Percentiles rank a stretch among this genome's conserved stretches.
Evolutionary conservation across 495 filamentous ascomycete genomes (phyloP).

Genomic region (Chlorociboria aeruginascens): DNA sequence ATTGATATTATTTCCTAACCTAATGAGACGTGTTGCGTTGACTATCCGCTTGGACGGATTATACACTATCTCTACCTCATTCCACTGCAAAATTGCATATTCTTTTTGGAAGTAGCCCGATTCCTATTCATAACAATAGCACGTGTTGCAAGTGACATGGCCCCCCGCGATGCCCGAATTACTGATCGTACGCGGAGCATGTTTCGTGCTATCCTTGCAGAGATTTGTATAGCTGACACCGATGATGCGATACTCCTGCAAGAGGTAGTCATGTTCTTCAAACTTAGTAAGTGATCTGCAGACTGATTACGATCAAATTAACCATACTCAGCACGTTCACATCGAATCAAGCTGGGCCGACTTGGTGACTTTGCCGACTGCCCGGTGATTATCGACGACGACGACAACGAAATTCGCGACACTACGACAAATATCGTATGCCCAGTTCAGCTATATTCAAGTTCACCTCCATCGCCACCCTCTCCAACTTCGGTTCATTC

Average conservation of each 20-base stretch:
- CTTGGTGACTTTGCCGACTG: slow-evolving; percentile 6
- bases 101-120: too few relatives aligned
- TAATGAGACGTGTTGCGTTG: too few relatives aligned
- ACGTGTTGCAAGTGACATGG: slow-evolving; percentile 1
- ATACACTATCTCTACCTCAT: too few relatives aligned
- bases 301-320: slow-evolving; percentile 11
- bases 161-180: slow-evolving; percentile 2
- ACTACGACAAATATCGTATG: too few relatives aligned
- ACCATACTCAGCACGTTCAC: slow-evolving; percentile 6
- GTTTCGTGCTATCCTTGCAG: slow-evolving; percentile 5
- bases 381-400: slow-evolving; percentile 2
- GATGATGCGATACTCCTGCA: slow-evolving; percentile 3
- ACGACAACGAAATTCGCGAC: slow-evolving; percentile 4
- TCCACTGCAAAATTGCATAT: too few relatives aligned
- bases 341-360: slow-evolving; percentile 8
- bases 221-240: slow-evolving; percentile 6
- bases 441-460: too few relatives aligned
- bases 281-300: slow-evolving; percentile 5
- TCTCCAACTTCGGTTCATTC: too few relatives aligned
- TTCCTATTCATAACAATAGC: too few relatives aligned
- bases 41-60: too few relatives aligned
- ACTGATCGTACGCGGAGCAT: slow-evolving; percentile 4
- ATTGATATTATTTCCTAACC: too few relatives aligned
- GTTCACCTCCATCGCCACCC: too few relatives aligned
- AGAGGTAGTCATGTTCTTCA: slow-evolving; percentile 9